Base-by-base conservation (phyloP, 148 eudicot species). In the Nepenthes gracilis region DNA sequence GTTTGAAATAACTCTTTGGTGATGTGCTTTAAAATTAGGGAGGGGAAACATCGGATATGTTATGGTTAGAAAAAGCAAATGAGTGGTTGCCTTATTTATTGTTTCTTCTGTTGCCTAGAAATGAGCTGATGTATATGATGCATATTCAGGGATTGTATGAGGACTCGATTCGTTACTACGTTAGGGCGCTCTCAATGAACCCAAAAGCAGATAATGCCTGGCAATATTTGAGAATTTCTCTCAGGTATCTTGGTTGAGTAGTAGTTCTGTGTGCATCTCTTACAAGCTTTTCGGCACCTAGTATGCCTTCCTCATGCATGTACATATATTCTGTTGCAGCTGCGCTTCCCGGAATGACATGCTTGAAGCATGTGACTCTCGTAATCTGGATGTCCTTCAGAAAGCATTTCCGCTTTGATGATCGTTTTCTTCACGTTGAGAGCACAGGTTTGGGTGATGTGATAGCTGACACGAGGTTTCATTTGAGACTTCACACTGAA, bases 201-300 rank as follows among this genome's bases (percentile, higher is more conserved):
- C 99, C 99, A 55, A 93, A 88, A 72, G 99, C 99, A 35, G 99
- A 93, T 74, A 93, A 89, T 69, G 96, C 96, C 47, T 93, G 99
- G 99, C 96, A 88, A 65, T 93, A 93, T 69, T 70, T 93, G 74
- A 86, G 92, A 79, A 88, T 93, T 60, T 88, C 96, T 47, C 67
- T 93, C 73, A 93, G 96, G 99, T 93, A 78, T 55, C 14, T 32
- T 11, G 53, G 53, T 49, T 11, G 11, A n/a, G 53, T 5, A n/a
- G 53, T 49, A 49, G 6, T 6, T 6, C 15, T 49, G 15, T 49
- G 53, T 49, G 48, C 23, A 23, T 40, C 8, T 40, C 4, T 40
- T 40, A 40, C 45, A 8, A 8, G 45, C 45, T 40, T 40, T 49
- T 49, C 53, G 10, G 6, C 11, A 3, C 12, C 2, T 49, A n/a